These are phyloP conservation scores for Camelina neglecta DNA, from an alignment of 345 rosid species.

Conservation along the genomic window DNA sequence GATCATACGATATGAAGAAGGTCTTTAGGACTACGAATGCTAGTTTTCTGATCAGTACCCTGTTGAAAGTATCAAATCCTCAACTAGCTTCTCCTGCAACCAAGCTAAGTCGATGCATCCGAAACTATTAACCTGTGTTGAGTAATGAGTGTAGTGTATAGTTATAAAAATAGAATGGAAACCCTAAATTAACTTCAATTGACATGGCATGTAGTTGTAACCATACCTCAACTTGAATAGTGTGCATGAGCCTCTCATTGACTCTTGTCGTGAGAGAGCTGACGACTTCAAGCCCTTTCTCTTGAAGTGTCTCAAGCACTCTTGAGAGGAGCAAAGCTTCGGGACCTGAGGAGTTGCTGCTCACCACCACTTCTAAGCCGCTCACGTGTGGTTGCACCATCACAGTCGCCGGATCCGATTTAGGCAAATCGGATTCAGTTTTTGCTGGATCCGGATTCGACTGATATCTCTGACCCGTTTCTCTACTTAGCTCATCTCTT, in stretches of 20 bases:
- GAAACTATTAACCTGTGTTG: slow-evolving; percentile 52
- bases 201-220: slow-evolving; percentile 24
- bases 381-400: slow-evolving; percentile 48
- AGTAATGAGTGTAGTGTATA: not conserved
- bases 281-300: slow-evolving; percentile 49
- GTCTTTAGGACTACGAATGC: slow-evolving; percentile 4
- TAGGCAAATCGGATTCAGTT: slow-evolving; percentile 22
- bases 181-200: slow-evolving; percentile 31
- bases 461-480: not conserved
- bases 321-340: slow-evolving; percentile 50
- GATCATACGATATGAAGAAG: slow-evolving; percentile 32
- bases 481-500: slow-evolving; percentile 47
- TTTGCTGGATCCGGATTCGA: slow-evolving; percentile 25
- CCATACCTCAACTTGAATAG: slow-evolving; percentile 56
- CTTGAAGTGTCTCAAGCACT: slow-evolving; percentile 48
- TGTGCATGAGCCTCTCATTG: slow-evolving; percentile 50
- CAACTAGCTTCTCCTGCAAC: slow-evolving; percentile 53
- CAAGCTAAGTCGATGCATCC: slow-evolving; percentile 45
- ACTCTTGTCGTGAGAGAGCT: slow-evolving; percentile 49
- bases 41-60: slow-evolving; percentile 16
- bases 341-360: slow-evolving; percentile 37
- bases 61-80: slow-evolving; percentile 42
- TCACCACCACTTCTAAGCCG: slow-evolving; percentile 53
- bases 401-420: slow-evolving; percentile 29
- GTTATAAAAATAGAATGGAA: not conserved